Percentiles rank a stretch among this genome's conserved stretches.
Conservation (phyloP, 2,329 filamentous ascomycete species). For the Escovopsis sp. region DNA sequence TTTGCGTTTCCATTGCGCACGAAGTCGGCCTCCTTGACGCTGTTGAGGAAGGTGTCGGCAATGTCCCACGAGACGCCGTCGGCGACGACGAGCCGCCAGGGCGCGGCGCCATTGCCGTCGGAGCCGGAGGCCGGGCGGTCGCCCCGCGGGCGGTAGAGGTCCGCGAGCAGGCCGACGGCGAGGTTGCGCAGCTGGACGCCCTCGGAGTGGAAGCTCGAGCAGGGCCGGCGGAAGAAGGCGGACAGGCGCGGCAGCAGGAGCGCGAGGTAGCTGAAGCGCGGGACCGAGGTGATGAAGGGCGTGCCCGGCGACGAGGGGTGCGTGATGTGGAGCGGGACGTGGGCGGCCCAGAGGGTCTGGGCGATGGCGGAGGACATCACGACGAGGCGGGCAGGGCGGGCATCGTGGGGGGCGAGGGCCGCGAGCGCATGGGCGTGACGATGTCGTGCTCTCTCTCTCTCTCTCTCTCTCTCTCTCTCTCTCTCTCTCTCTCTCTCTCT, state of each 20-base stretch:
- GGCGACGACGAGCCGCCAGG: slow-evolving; percentile 39
- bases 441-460: no score
- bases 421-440: no score
- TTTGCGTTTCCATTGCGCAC: slow-evolving; percentile 78
- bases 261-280: slow-evolving; percentile 45
- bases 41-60: slow-evolving; percentile 48
- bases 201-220: slow-evolving; percentile 45
- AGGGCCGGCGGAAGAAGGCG: slow-evolving; percentile 36
- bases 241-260: slow-evolving; percentile 40
- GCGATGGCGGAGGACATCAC: slow-evolving; percentile 16
- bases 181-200: slow-evolving; percentile 38
- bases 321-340: slow-evolving; percentile 39
- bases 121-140: no score
- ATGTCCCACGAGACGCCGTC: slow-evolving; percentile 46
- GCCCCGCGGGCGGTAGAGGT: slow-evolving; percentile 36
- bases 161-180: slow-evolving; percentile 37
- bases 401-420: no score
- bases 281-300: slow-evolving; percentile 38
- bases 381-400: not conserved
- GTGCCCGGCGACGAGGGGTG: slow-evolving; percentile 30
- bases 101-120: slow-evolving; percentile 16
- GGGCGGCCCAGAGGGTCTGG: slow-evolving; percentile 38
- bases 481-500: no score
- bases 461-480: no score
- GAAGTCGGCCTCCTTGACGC: slow-evolving; percentile 66